Conservation (phyloP, 192 early-diverging fungal genomes). For the Jimgerdemannia lactiflua region DNA sequence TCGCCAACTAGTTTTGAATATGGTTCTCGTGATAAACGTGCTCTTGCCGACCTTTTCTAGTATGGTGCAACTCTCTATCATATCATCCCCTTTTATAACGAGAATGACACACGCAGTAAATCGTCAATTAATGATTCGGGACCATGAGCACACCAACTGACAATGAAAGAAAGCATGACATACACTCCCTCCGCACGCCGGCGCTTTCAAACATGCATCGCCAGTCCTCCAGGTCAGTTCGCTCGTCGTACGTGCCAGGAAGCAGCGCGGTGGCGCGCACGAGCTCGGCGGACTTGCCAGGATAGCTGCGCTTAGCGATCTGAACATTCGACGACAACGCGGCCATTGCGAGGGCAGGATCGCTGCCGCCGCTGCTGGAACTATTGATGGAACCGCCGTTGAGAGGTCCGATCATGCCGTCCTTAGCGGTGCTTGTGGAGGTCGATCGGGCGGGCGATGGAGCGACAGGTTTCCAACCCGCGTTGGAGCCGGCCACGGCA, state of each 20-base stretch:
- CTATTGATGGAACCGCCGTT: too few species aligned
- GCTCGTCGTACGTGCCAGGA: slow-evolving; percentile 30
- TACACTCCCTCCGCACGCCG: slow-evolving; percentile 34
- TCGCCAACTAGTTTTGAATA: slow-evolving; percentile 36
- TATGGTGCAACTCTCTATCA: slow-evolving; percentile 38
- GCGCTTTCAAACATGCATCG: slow-evolving; percentile 32
- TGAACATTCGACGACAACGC: not conserved
- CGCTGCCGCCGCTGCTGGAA: not conserved
- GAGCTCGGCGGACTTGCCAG: slow-evolving; percentile 37
- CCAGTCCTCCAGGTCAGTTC: slow-evolving; percentile 39
- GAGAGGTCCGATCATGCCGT: too few species aligned
- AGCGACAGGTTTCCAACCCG: too few species aligned
- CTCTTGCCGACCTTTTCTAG: slow-evolving; percentile 31
- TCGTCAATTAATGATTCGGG: slow-evolving; percentile 8
- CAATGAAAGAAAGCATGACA: slow-evolving; percentile 5
- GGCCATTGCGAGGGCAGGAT: not conserved
- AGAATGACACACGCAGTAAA: not conserved
- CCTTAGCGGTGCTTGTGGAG: too few species aligned
- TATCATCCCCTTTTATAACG: slow-evolving; percentile 26
- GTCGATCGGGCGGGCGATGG: too few species aligned
- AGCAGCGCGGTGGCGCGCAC: slow-evolving; percentile 28
- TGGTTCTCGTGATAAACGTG: slow-evolving; percentile 35
- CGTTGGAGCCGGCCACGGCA: too few species aligned
- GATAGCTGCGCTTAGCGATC: slow-evolving; percentile 28
- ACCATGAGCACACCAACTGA: not conserved